These are phyloP conservation scores for Umbilicus rupestris DNA, from an alignment of 164 flowering plant genomes.

Conservation along the genomic window DNA sequence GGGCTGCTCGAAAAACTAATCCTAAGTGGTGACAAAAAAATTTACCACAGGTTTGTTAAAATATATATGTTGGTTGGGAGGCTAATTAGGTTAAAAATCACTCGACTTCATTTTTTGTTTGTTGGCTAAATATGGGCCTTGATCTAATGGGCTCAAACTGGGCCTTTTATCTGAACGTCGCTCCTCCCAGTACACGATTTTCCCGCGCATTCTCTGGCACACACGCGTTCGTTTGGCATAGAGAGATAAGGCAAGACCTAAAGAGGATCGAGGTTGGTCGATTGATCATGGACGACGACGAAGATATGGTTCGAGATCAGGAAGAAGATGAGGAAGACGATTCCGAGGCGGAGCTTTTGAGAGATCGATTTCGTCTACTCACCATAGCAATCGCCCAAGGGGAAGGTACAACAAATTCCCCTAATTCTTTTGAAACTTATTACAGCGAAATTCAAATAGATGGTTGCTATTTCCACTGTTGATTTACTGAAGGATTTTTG, in stretches of 20 bases:
- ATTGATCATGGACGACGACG: neutral
- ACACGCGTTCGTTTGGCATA: neutral
- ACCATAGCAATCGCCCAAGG: constrained; percentile 59
- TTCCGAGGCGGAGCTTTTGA: constrained; percentile 31
- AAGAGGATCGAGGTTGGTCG: neutral
- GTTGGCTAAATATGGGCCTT: too few species aligned
- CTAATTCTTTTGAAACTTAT: neutral
- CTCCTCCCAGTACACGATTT: too few species aligned
- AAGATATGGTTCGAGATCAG: neutral
- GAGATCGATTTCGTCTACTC: constrained; percentile 67
- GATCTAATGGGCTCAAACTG: too few species aligned
- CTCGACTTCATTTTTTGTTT: too few species aligned
- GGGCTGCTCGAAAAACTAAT: too few species aligned
- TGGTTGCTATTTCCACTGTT: neutral
- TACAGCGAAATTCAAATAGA: neutral
- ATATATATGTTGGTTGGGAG: too few species aligned
- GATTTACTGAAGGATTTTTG: too few species aligned
- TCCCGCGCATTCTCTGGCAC: too few species aligned
- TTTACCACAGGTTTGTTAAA: too few species aligned
- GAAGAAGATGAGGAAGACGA: constrained; percentile 43
- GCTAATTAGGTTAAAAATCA: too few species aligned
- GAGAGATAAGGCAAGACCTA: neutral
- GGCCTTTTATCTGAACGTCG: too few species aligned
- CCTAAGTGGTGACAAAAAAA: too few species aligned
- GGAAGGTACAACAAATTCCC: constrained; percentile 36